Evolutionary conservation across 371 early-diverging fungal genomes (phyloP).

Genomic region (Mortierella sp.): DNA sequence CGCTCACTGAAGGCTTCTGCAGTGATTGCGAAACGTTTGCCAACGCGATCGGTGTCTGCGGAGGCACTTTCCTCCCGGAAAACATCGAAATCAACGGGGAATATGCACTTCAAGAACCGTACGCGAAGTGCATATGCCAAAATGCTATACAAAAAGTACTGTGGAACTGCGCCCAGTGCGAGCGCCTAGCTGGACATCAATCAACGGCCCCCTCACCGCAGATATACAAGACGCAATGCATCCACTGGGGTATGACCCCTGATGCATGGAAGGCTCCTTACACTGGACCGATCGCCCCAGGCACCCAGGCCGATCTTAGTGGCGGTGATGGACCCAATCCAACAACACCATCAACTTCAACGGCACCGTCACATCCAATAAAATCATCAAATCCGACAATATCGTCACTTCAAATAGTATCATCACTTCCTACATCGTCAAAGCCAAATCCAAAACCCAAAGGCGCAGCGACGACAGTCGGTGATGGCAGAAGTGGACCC

Average conservation of each 20-base stretch:
- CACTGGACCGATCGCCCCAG: slow-evolving; percentile 28
- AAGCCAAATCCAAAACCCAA: not conserved
- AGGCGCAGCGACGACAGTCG: slow-evolving; percentile 1
- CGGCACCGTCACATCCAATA: not conserved
- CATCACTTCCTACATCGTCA: too few species aligned
- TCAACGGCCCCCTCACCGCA: slow-evolving; percentile 31
- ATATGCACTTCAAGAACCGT: slow-evolving; percentile 22
- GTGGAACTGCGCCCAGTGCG: slow-evolving; percentile 45
- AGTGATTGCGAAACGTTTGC: slow-evolving; percentile 51
- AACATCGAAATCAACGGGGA: slow-evolving; percentile 26
- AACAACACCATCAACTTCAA: not conserved
- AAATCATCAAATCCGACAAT: not conserved
- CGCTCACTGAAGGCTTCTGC: slow-evolving; percentile 33
- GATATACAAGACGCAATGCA: slow-evolving; percentile 30
- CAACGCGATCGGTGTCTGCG: slow-evolving; percentile 36
- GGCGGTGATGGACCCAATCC: not conserved
- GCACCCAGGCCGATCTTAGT: slow-evolving; percentile 26
- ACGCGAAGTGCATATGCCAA: slow-evolving; percentile 37
- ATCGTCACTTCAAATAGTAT: too few species aligned
- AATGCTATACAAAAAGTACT: slow-evolving; percentile 35
- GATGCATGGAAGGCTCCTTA: slow-evolving; percentile 18
- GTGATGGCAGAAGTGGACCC: slow-evolving; percentile 4
- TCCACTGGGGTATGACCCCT: slow-evolving; percentile 24
- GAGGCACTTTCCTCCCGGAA: slow-evolving; percentile 25
- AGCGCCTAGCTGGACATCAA: slow-evolving; percentile 18